Evolutionary conservation across 2,329 filamentous ascomycete species (phyloP).

Genomic region (Claviceps africana): DNA sequence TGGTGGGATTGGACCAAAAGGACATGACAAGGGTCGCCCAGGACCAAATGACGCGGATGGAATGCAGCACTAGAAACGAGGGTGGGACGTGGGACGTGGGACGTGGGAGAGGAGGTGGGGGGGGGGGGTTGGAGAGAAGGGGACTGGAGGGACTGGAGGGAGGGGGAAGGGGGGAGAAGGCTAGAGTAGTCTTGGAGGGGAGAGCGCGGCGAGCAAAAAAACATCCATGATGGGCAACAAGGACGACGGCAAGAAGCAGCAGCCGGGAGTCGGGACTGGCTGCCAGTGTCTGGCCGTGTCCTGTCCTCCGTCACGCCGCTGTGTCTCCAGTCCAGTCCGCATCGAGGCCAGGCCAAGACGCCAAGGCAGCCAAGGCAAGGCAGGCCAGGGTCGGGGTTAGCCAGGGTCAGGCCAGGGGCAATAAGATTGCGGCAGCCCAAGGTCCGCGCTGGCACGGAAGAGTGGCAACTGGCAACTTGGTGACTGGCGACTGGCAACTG

Average conservation of each 20-base stretch:
- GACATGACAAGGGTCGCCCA: slow-evolving; percentile 1
- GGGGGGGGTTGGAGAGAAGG: neutral
- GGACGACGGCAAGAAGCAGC: neutral
- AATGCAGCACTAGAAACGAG: slow-evolving; percentile 3
- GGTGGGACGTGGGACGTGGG: neutral
- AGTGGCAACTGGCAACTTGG: too few species aligned
- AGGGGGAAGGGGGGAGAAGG: too few species aligned
- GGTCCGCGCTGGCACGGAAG: neutral
- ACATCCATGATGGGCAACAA: neutral
- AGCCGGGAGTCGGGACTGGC: neutral
- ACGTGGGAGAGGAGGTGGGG: neutral
- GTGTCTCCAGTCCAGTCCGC: neutral
- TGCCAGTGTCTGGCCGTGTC: too few species aligned
- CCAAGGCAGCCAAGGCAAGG: neutral
- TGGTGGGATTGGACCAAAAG: slow-evolving; percentile 3
- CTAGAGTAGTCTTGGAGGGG: too few species aligned
- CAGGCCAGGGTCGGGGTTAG: neutral
- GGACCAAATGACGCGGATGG: slow-evolving; percentile 4
- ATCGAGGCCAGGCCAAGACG: neutral
- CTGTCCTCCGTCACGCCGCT: too few species aligned
- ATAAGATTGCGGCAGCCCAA: neutral
- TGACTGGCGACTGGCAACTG: too few species aligned
- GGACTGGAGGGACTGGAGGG: neutral
- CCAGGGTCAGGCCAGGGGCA: neutral
- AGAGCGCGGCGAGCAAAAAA: neutral